Conservation (phyloP, 305 asterid genomes). For the Ajuga reptans region DNA sequence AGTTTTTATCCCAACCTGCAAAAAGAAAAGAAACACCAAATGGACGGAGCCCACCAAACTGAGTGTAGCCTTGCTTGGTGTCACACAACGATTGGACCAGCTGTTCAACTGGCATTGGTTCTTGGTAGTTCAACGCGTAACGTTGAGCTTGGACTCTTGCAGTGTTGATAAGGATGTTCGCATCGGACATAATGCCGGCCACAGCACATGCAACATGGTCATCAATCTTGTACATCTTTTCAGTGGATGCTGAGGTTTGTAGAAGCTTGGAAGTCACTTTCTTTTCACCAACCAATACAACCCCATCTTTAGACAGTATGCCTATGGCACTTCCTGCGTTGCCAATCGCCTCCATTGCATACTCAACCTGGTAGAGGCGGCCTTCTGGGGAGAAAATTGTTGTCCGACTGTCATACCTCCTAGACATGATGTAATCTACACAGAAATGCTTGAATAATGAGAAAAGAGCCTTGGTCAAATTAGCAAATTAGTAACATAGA, state of each 20-base stretch:
- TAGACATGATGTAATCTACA: conserved; percentile 35
- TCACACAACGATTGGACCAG: conserved; percentile 44
- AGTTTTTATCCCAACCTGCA: conserved; percentile 50
- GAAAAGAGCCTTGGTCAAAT: neutral
- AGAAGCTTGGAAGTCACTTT: conserved; percentile 45
- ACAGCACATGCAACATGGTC: conserved; percentile 50
- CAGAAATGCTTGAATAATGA: conserved; percentile 7
- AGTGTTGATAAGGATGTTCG: conserved; percentile 47
- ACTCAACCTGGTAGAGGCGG: conserved; percentile 47
- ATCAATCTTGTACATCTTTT: conserved; percentile 48
- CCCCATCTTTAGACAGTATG: conserved; percentile 40
- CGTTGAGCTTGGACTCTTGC: conserved; percentile 51
- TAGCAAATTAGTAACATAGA: neutral
- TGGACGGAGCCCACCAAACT: conserved; percentile 46
- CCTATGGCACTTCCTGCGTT: conserved; percentile 50
- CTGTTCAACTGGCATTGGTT: conserved; percentile 49
- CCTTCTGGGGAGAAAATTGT: conserved; percentile 53
- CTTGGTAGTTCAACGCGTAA: conserved; percentile 39
- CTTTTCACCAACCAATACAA: conserved; percentile 42
- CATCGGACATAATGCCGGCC: conserved; percentile 49
- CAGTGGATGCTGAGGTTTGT: conserved; percentile 42
- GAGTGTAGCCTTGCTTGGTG: conserved; percentile 52
- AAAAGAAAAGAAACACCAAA: conserved; percentile 47
- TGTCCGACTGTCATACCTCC: conserved; percentile 50
- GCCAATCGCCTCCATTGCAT: conserved; percentile 52